phyloP scores from a whole-genome alignment of 2,329 filamentous ascomycete genomes.

The Rutstroemia sydowiana region DNA sequence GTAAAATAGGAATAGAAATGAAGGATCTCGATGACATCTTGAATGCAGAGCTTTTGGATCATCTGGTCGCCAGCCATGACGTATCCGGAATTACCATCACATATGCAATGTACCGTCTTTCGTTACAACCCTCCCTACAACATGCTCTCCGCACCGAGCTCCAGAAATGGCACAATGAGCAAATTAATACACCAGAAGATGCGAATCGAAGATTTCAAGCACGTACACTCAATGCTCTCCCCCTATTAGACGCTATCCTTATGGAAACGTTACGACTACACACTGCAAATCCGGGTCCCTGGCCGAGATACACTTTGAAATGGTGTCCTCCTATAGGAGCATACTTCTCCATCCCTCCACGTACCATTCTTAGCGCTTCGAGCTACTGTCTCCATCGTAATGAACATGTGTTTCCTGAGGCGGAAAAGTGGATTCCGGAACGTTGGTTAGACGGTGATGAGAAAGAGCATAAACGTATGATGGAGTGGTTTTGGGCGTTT shows the following conservation, averaged over 20 bases:
- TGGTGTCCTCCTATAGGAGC: constrained; percentile 19
- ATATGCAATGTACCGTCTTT: constrained; percentile 54
- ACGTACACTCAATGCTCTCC: too few relatives aligned
- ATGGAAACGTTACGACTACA: constrained; percentile 49
- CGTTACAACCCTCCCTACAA: constrained; percentile 27
- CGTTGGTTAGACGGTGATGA: constrained; percentile 39
- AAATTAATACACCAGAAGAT: too few relatives aligned
- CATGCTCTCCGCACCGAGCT: too few relatives aligned
- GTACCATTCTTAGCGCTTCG: constrained; percentile 15
- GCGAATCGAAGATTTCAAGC: too few relatives aligned
- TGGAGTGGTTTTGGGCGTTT: constrained; percentile 56
- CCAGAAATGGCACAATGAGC: too few relatives aligned
- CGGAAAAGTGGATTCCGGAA: constrained; percentile 36
- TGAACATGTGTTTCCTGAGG: constrained; percentile 37
- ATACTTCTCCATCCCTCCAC: constrained; percentile 12
- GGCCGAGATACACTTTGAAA: constrained; percentile 31
- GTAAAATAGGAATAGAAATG: too few relatives aligned
- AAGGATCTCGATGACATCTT: too few relatives aligned
- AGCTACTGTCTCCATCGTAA: background rate
- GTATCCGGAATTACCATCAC: constrained; percentile 61
- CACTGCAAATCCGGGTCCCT: constrained; percentile 45
- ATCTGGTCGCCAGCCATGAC: constrained; percentile 69
- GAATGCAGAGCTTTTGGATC: constrained; percentile 65
- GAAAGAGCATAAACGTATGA: constrained; percentile 33
- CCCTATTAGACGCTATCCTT: constrained; percentile 48